Base-by-base conservation (phyloP, 1,284 basidiomycete species). In the Chalciporus sp. region DNA sequence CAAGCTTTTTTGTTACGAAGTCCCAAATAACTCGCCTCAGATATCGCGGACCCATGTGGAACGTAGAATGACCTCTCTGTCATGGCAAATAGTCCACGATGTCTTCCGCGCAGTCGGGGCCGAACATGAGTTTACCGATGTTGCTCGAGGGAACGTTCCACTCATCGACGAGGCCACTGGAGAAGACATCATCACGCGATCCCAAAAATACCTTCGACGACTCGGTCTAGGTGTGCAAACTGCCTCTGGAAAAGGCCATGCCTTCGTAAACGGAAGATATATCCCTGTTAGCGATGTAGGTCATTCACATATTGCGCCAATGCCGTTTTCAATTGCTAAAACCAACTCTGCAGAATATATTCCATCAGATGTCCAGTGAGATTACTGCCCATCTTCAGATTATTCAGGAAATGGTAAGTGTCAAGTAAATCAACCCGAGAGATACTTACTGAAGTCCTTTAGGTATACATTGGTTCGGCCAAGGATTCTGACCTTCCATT, bases 191-290 rank as follows among this genome's bases (percentile, higher is more conserved):
- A 49, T 85, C 1, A 72, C 76, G 20, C 79, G 76, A 51, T 75
- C 80, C 4, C 66, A 68, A 26, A 65, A 61, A 7, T 92, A 91
- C 61, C 65, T 74, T 2, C 72, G 76, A 43, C 76, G 90, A 16
- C 63, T 92, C 29, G 81, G 79, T 19, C 69, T 78, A 3, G 57
- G 55, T 4, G 23, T 33, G 20, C 58, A 46, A 7, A 51, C 50
- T 8, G 26, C 46, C 27, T 7, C 49, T 4, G 66, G 74, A 1
- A 69, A 68, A 8, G 89, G 88, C 3, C 85, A 90, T 67, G 81
- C 76, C 23, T 96, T 98, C 68, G 77, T 98, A 62, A 98, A 98
- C 64, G 96, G 96, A 14, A 93, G 89, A 63, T 82, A 91, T 65
- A 79, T 87, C 29, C 72, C 81, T 7, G 72, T 92, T 55, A 80